phyloP scores from a whole-genome alignment of 306 rosid species.

The Pyrus betulifolia region DNA sequence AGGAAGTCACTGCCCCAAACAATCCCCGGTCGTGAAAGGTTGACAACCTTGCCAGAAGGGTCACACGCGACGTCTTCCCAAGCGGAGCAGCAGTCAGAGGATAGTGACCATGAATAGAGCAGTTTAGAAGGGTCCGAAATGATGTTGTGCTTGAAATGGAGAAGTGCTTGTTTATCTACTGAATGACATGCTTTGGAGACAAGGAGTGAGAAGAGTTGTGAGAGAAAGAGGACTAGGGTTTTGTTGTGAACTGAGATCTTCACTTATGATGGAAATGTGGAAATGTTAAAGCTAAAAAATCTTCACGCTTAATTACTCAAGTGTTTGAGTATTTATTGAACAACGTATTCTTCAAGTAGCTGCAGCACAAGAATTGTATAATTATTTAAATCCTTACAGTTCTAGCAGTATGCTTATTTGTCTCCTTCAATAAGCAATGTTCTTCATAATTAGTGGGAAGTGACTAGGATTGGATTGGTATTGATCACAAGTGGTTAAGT shows the following conservation, averaged over 20 bases:
- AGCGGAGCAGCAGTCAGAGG: constrained; percentile 49
- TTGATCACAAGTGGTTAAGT: not conserved
- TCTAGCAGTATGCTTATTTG: not conserved
- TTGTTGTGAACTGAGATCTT: constrained; percentile 4
- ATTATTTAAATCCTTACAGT: not conserved
- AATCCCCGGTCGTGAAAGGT: constrained; percentile 32
- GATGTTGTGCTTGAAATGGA: constrained; percentile 43
- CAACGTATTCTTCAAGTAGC: not conserved
- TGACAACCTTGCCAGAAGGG: constrained; percentile 41
- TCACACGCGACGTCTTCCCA: constrained; percentile 60
- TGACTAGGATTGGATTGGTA: not conserved
- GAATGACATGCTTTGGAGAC: constrained; percentile 33
- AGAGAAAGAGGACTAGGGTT: constrained; percentile 15
- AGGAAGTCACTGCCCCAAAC: constrained; percentile 18
- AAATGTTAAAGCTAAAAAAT: not conserved
- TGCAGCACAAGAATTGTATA: not conserved
- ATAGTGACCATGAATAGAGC: constrained; percentile 37
- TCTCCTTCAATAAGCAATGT: not conserved
- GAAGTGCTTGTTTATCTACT: constrained; percentile 45
- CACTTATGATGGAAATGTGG: not conserved
- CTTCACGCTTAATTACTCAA: not conserved
- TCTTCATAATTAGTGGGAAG: not conserved
- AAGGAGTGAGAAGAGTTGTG: not conserved
- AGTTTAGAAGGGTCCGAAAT: constrained; percentile 46
- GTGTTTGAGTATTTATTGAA: not conserved